Conservation (phyloP, 148 eudicot species). For the Pouteria glomerata region DNA sequence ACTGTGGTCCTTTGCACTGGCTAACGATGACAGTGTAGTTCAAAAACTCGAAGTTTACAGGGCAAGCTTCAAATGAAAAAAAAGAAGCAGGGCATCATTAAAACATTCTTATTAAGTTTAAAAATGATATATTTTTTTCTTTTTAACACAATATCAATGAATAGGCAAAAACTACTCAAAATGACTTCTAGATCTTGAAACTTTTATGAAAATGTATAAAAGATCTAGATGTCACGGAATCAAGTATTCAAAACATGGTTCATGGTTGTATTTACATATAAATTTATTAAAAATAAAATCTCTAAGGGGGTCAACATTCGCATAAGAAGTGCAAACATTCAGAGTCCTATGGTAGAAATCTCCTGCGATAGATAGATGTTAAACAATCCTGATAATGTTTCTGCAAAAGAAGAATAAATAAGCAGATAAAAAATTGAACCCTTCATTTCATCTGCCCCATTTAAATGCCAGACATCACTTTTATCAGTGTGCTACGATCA, state of each 20-base stretch:
- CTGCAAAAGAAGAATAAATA: neutral
- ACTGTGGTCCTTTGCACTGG: constrained; percentile 58
- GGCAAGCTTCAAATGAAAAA: constrained; percentile 41
- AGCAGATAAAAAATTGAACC: neutral
- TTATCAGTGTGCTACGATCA: neutral
- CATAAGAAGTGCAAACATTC: neutral
- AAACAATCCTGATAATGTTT: neutral
- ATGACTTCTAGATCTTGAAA: neutral
- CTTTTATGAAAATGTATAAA: neutral
- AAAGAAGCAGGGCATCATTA: neutral
- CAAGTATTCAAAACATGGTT: no score
- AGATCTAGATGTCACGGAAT: neutral
- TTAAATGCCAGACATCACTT: neutral
- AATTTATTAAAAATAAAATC: neutral
- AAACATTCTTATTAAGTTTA: neutral
- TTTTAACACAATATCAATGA: neutral
- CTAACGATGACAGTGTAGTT: constrained; percentile 60
- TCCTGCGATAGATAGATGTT: neutral
- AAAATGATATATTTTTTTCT: neutral
- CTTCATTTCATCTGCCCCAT: neutral
- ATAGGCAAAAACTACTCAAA: neutral
- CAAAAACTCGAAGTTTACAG: constrained; percentile 40
- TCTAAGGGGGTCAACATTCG: neutral
- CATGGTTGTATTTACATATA: no score
- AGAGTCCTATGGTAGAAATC: neutral